Base-by-base conservation (phyloP, 192 early-diverging fungal species). In the Umbelopsis sp. region DNA sequence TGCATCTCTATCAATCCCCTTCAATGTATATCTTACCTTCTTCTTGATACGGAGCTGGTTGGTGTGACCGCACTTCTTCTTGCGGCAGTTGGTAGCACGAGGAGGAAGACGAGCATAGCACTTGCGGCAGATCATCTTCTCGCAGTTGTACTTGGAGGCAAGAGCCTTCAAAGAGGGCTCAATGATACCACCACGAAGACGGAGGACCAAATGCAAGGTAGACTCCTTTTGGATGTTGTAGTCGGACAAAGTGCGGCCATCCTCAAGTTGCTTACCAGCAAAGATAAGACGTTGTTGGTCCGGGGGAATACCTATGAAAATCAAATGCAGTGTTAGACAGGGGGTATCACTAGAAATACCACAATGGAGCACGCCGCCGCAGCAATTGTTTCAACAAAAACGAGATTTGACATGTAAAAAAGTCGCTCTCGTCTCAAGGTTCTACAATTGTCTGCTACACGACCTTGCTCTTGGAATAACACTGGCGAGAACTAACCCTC, bases 151-250 rank as follows among this genome's bases (percentile, higher is more conserved):
- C 89, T 97, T 98, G 85, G 94, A 95, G 76, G 97, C 97, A 72
- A 99, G 88, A 67, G 92, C 95, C 90, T 94, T 97, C 74, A 99
- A 88, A 64, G 97, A 98, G 51, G 97, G 97, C 88, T 99, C 96
- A 82, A 98, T 99, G 81, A 97, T 90, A 85, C 88, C 87, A 91
- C 96, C 96, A 87, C 95, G 94, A 71, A 97, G 92, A 85, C 96
- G 93, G 74, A 97, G 91, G 37, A 96, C 96, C 69, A 98, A 84
- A 90, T 97, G 95, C 50, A 97, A 89, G 78, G 97, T 98, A 48
- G 96, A 98, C 85, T 97, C 92, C 94, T 99, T 99, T 90, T 98
- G 96, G 86, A 99, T 99, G 94, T 98, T 99, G 91, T 99, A 98
- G 91, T 98, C 98, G 70, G 95, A 92, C 25, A 99, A 90, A 51